Evolutionary conservation across 345 rosid genomes (phyloP).

Genomic region (Eucalyptus shirleyi): DNA sequence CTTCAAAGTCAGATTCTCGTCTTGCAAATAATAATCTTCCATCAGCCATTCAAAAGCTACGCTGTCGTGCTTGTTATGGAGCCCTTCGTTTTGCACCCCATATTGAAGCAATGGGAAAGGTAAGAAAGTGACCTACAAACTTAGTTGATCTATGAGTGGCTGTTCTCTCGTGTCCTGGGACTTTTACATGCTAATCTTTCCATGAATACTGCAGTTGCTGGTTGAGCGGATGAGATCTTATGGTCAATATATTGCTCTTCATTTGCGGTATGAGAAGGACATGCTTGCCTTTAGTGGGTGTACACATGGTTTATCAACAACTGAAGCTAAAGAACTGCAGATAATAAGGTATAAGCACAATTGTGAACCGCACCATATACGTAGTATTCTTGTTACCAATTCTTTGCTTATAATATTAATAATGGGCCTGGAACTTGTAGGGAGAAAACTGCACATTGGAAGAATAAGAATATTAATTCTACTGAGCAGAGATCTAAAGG

Average conservation of each 20-base stretch:
- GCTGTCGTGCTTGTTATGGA: conserved; percentile 9
- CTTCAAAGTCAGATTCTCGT: conserved; percentile 9
- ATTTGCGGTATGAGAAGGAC: conserved; percentile 20
- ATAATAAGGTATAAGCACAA: conserved; percentile 3
- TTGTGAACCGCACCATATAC: background rate
- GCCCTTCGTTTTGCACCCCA: conserved; percentile 8
- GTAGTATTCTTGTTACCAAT: background rate
- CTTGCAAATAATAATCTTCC: conserved; percentile 12
- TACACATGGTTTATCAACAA: conserved; percentile 3
- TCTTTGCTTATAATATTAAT: background rate
- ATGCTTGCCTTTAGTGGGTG: conserved; percentile 19
- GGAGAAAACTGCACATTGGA: conserved; percentile 17
- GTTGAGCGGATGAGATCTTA: conserved; percentile 2
- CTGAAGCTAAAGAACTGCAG: conserved; percentile 2
- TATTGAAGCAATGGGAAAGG: conserved; percentile 6
- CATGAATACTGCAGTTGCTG: background rate
- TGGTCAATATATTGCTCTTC: conserved; percentile 11
- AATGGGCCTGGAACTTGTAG: conserved; percentile 1
- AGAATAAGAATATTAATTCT: conserved; percentile 7
- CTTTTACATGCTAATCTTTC: background rate
- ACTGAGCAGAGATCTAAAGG: conserved; percentile 8
- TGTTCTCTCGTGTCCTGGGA: background rate
- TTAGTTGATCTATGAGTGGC: background rate
- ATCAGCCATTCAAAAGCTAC: conserved; percentile 12
- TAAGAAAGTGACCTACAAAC: background rate